Base-by-base conservation (phyloP, 2,329 filamentous ascomycete species). In the Monosporascus ibericus region DNA sequence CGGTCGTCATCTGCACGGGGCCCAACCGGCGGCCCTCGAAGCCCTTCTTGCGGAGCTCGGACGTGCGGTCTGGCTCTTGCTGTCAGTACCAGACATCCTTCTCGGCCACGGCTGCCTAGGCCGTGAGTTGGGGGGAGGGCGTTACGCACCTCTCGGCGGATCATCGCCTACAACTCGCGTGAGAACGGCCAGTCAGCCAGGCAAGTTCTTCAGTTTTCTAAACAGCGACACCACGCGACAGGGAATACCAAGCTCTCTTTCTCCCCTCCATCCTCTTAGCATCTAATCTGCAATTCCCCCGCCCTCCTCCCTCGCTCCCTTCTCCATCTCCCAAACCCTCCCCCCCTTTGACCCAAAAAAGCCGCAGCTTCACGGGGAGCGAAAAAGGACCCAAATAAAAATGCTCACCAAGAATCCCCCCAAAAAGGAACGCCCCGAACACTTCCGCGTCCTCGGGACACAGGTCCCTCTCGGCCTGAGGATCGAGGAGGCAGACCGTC, bases 1-100 rank as follows among this genome's bases (percentile, higher is more conserved):
- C 94, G 5, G 94, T 99, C 3, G 94, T 97, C 92, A 99, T 96
- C 72, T 99, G 94, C 62, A 92, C 86, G 7, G 92, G 90, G 0
- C 94, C 94, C 30, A 99, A 77, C 53, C 94, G 81, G 50, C 94
- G 85, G 53, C 92, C 91, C 53, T 86, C 78, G 63, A 95, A 99
- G 3, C 94, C 94, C 68, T 97, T 96, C 71, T 90, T 91, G 49
- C 94, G 85, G 62, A 99, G 75, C 70, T 99, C 94, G n/a, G 89
- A 92, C 5, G 94, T 99, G 56, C 94, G 86, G 72, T 97, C 92
- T 95, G 53, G 7, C 14, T 34, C 30, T 14, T 2, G 11, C 30
- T 5, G 30, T 34, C 30, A 34, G 11, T 14, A 34, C 30, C 27
- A 5, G 30, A 34, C 30, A 5, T 14, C 1, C 30, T 11, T 5